These are phyloP conservation scores for Vaccinium corymbosum DNA, from an alignment of 148 eudicot genomes.

Conservation along the genomic window DNA sequence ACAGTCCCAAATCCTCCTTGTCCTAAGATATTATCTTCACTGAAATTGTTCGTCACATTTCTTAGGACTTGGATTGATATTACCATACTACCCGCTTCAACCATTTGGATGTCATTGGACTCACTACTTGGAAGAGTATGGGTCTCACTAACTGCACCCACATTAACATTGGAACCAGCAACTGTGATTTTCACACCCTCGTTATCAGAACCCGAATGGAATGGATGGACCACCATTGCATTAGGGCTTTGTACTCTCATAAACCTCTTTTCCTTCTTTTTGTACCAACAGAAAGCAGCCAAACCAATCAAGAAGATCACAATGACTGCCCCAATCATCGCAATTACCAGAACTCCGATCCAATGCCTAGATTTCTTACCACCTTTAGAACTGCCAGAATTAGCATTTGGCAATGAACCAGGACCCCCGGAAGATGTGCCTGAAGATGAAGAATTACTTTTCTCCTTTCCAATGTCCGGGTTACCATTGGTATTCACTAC, in stretches of 20 bases:
- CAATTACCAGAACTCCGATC: slow-evolving; percentile 44
- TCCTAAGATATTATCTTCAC: slow-evolving; percentile 53
- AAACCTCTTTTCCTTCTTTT: slow-evolving; percentile 61
- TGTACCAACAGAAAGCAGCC: slow-evolving; percentile 56
- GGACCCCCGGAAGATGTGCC: slow-evolving; percentile 16
- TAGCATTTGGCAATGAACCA: slow-evolving; percentile 22
- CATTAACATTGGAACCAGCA: slow-evolving; percentile 83
- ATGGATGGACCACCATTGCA: slow-evolving; percentile 81
- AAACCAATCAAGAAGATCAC: slow-evolving; percentile 44
- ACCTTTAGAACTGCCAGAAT: slow-evolving; percentile 17
- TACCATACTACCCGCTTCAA: slow-evolving; percentile 74
- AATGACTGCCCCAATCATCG: slow-evolving; percentile 50
- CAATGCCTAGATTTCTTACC: slow-evolving; percentile 47
- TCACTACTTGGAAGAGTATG: slow-evolving; percentile 48
- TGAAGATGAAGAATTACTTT: slow-evolving; percentile 27
- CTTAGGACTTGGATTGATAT: slow-evolving; percentile 66
- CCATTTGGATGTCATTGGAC: slow-evolving; percentile 70
- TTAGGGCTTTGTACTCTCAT: slow-evolving; percentile 81
- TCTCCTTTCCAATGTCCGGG: slow-evolving; percentile 71
- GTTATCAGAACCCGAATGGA: slow-evolving; percentile 74
- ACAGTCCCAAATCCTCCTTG: slow-evolving; percentile 74
- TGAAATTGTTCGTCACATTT: slow-evolving; percentile 55
- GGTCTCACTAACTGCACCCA: slow-evolving; percentile 54
- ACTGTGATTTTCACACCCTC: slow-evolving; percentile 87
- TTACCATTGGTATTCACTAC: slow-evolving; percentile 49